These are phyloP conservation scores for Scheffersomyces segobiensis DNA, from an alignment of 1,139 yeast genomes.

Conservation along the genomic window DNA sequence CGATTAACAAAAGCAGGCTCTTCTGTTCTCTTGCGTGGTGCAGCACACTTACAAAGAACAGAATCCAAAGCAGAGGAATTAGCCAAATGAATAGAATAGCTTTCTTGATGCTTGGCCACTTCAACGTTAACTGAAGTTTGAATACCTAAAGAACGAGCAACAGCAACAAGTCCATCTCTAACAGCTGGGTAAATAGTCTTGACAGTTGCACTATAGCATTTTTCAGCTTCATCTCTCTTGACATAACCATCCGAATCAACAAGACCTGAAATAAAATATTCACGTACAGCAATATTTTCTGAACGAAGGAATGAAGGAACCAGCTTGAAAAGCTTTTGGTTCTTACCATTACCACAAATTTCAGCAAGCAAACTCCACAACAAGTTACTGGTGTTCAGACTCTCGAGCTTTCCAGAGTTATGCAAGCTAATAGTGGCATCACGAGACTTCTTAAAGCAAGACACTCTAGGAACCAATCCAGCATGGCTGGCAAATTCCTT, in stretches of 20 bases:
- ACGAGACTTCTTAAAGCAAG: not conserved
- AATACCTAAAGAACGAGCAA: slow-evolving; percentile 43
- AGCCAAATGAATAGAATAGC: slow-evolving; percentile 12
- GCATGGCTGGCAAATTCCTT: slow-evolving; percentile 11
- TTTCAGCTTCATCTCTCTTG: slow-evolving; percentile 10
- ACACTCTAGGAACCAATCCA: slow-evolving; percentile 10
- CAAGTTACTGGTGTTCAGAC: slow-evolving; percentile 4
- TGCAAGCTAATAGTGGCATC: slow-evolving; percentile 1
- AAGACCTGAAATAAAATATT: slow-evolving; percentile 40
- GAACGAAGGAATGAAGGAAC: slow-evolving; percentile 17
- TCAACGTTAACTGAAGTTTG: slow-evolving; percentile 17
- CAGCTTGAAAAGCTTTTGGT: slow-evolving; percentile 1
- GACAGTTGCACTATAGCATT: slow-evolving; percentile 20
- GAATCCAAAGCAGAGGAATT: slow-evolving; percentile 17
- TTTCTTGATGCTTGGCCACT: slow-evolving; percentile 3
- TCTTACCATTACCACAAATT: not conserved
- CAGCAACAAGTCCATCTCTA: slow-evolving; percentile 28
- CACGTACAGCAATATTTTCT: slow-evolving; percentile 32
- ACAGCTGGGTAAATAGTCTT: slow-evolving; percentile 27
- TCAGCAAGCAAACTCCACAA: slow-evolving; percentile 4
- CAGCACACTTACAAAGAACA: slow-evolving; percentile 22
- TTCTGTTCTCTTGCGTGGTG: slow-evolving; percentile 10
- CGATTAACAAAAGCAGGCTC: slow-evolving; percentile 15
- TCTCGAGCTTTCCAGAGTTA: slow-evolving; percentile 5
- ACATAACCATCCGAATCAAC: slow-evolving; percentile 37